A percentile compares a stretch with the other conserved stretches of the same genome.
Evolutionary conservation across 1,284 basidiomycete genomes (phyloP).

Genomic region (Tetrapyrgos nigripes): DNA sequence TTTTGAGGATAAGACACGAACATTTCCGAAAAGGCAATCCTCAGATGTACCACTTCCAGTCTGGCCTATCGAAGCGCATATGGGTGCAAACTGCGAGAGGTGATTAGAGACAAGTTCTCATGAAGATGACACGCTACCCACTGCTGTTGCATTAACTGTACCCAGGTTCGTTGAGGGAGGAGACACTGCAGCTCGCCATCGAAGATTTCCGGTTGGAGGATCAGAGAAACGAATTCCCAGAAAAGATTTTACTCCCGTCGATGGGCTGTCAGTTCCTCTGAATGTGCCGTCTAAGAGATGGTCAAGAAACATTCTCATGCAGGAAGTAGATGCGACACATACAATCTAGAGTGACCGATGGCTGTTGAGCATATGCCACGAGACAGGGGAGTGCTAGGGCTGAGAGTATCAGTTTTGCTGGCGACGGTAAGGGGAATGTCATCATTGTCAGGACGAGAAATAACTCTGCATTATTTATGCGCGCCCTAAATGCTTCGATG

Average conservation of each 20-base stretch:
- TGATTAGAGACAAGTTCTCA: neutral
- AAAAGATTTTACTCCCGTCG: constrained; percentile 39
- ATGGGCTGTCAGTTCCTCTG: constrained; percentile 33
- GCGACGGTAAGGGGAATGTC: neutral
- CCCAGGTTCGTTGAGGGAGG: constrained; percentile 43
- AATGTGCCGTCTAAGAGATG: constrained; percentile 43
- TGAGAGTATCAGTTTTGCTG: neutral
- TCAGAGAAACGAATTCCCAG: constrained; percentile 46
- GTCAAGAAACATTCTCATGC: neutral
- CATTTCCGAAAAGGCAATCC: constrained; percentile 50
- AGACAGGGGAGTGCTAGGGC: neutral
- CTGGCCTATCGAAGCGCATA: constrained; percentile 33
- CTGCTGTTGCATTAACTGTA: constrained; percentile 40
- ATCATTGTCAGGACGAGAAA: no score
- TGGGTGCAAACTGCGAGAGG: constrained; percentile 32
- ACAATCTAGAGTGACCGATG: constrained; percentile 11
- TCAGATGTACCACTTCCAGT: constrained; percentile 38
- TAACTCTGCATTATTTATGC: no score
- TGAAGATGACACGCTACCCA: constrained; percentile 10
- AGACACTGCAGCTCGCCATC: constrained; percentile 45
- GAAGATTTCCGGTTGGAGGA: constrained; percentile 40
- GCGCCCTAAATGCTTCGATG: no score
- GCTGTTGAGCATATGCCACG: neutral
- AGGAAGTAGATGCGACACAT: neutral
- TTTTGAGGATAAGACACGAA: constrained; percentile 17